Percentiles rank a stretch among this genome's conserved stretches.
phyloP scores from a whole-genome alignment of 2,329 filamentous ascomycete species.

The Colletotrichum sublineola region DNA sequence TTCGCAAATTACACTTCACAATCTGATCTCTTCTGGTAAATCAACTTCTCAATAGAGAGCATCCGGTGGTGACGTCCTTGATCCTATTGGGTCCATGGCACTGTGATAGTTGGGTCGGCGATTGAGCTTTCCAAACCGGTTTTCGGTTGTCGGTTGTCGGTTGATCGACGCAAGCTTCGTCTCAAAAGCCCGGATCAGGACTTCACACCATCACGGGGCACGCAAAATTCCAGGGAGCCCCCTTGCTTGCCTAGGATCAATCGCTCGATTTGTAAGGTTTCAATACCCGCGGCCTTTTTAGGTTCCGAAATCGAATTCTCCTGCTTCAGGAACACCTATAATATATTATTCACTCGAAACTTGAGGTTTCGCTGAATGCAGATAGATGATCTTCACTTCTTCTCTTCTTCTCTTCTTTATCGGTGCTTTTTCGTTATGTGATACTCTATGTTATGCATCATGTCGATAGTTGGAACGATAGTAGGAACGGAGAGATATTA shows the following conservation, averaged over 20 bases:
- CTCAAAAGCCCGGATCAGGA: not conserved
- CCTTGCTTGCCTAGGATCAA: not conserved
- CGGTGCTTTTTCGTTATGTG: not conserved
- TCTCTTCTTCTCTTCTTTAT: not conserved
- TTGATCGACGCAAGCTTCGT: not conserved
- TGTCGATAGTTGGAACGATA: too few relatives aligned
- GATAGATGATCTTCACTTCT: not conserved
- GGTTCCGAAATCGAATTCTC: fast-evolving
- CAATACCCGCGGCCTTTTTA: not conserved
- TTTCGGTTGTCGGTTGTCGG: too few relatives aligned
- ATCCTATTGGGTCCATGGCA: not conserved
- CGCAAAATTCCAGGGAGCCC: not conserved
- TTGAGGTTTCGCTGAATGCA: not conserved
- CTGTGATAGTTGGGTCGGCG: not conserved
- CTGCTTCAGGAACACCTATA: not conserved
- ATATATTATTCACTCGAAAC: not conserved
- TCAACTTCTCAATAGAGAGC: too few relatives aligned
- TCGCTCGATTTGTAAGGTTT: not conserved
- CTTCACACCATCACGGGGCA: not conserved
- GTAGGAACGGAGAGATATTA: not conserved
- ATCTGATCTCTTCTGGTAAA: not conserved
- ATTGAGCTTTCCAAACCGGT: not conserved
- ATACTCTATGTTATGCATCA: not conserved
- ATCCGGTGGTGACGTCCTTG: not conserved
- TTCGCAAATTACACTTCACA: not conserved